A percentile compares a stretch with the other conserved stretches of the same genome.
phyloP scores from a whole-genome alignment of 768 basidiomycete species.

The Suillus luteus region DNA sequence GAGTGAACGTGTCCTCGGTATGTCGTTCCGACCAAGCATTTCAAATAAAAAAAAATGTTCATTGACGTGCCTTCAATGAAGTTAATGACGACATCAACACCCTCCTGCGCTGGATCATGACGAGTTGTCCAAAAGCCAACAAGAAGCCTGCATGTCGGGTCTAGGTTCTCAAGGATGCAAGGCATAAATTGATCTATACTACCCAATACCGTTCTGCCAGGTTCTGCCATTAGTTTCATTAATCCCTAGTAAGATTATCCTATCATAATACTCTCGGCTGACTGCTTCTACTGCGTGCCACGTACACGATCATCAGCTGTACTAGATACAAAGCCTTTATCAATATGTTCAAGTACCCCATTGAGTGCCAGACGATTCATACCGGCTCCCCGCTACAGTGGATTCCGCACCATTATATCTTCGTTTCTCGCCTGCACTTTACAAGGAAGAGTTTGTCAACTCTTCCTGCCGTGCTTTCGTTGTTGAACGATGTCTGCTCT shows the following conservation, averaged over 20 bases:
- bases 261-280: not conserved
- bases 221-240: not conserved
- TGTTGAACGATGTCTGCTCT: not conserved
- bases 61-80: constrained; percentile 1
- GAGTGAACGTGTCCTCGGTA: constrained; percentile 20
- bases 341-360: not conserved
- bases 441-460: not conserved
- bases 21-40: constrained; percentile 12
- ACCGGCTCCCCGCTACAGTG: not conserved
- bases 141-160: constrained; percentile 37
- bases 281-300: not conserved
- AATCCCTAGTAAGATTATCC: not conserved
- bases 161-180: not conserved
- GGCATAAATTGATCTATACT: not conserved
- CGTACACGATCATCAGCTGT: not conserved
- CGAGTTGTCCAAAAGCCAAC: constrained; percentile 50
- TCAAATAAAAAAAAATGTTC: not conserved
- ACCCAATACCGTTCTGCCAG: not conserved
- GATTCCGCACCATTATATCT: not conserved
- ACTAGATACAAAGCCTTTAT: not conserved
- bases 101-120: constrained; percentile 84
- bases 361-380: not conserved
- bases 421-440: not conserved
- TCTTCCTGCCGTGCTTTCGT: not conserved
- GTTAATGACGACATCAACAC: constrained; percentile 68